phyloP scores from a whole-genome alignment of 1,139 yeast genomes.

The Taiozyma onychis region DNA sequence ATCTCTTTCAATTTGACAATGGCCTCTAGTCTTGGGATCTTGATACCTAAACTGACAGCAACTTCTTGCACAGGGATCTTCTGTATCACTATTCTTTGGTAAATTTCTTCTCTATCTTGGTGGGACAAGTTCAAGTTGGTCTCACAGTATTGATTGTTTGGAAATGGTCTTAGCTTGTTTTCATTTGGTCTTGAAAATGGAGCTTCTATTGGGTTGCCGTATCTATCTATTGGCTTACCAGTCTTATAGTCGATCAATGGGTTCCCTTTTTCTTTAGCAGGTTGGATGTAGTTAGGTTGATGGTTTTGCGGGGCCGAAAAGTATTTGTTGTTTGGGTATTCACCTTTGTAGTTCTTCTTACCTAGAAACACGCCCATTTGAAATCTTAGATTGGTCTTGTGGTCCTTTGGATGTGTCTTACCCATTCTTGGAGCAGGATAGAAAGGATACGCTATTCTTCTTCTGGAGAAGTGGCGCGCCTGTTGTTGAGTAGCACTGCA shows the following conservation, averaged over 20 bases:
- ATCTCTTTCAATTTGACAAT: conserved; percentile 60
- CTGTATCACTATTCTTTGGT: conserved; percentile 47
- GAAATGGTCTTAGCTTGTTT: conserved; percentile 66
- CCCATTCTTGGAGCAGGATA: conserved; percentile 37
- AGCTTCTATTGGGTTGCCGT: conserved; percentile 13
- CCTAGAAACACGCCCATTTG: conserved; percentile 39
- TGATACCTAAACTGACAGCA: conserved; percentile 75
- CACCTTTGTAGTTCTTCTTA: conserved; percentile 79
- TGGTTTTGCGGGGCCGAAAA: conserved; percentile 69
- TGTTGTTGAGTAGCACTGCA: conserved; percentile 21
- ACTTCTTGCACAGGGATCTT: conserved; percentile 63
- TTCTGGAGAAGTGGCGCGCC: conserved; percentile 33
- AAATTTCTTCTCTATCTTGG: conserved; percentile 54
- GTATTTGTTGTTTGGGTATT: conserved; percentile 72
- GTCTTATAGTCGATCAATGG: conserved; percentile 35
- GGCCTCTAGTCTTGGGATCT: conserved; percentile 85
- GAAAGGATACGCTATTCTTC: conserved; percentile 43
- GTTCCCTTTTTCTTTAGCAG: conserved; percentile 43
- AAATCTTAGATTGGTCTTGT: conserved; percentile 35
- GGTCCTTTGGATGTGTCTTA: conserved; percentile 36
- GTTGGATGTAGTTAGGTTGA: conserved; percentile 68
- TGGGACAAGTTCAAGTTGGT: conserved; percentile 60
- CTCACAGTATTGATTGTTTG: conserved; percentile 61
- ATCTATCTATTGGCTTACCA: conserved; percentile 24
- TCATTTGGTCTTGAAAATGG: conserved; percentile 26